Conservation (phyloP, 345 rosid genomes). For the Eucalyptus shirleyi region DNA sequence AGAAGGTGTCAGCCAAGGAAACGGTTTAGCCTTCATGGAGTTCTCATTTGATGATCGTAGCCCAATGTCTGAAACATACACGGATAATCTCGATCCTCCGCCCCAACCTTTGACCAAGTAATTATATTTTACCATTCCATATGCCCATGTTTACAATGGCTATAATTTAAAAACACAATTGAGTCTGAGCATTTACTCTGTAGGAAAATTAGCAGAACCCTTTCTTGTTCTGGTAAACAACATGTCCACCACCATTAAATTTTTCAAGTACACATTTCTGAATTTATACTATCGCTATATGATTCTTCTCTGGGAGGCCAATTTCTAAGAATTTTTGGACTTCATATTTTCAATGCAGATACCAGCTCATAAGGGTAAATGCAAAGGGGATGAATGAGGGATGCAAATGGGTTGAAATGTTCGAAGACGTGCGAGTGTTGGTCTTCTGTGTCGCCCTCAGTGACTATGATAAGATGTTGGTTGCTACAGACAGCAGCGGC, state of each 20-base stretch:
- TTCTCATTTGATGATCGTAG: slow-evolving; percentile 82
- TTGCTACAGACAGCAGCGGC: slow-evolving; percentile 31
- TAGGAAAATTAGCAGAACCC: neutral
- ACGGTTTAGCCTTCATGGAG: slow-evolving; percentile 93
- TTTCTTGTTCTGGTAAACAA: neutral
- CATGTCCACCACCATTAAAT: neutral
- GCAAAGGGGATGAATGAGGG: slow-evolving; percentile 94
- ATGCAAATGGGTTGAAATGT: slow-evolving; percentile 99
- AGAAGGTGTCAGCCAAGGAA: slow-evolving; percentile 95
- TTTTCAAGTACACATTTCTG: neutral
- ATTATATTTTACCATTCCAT: neutral
- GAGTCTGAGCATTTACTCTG: neutral
- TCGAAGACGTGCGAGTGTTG: slow-evolving; percentile 82
- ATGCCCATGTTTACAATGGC: neutral
- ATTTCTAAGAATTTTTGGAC: neutral
- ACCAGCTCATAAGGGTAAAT: slow-evolving; percentile 84
- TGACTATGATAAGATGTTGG: slow-evolving; percentile 72
- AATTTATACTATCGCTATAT: neutral
- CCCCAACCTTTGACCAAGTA: slow-evolving; percentile 63
- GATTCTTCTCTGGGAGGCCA: neutral
- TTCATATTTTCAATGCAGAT: slow-evolving; percentile 21
- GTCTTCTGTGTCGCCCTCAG: slow-evolving; percentile 81
- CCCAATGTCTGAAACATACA: slow-evolving; percentile 81
- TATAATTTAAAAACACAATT: neutral
- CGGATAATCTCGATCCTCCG: slow-evolving; percentile 53